Base-by-base conservation (phyloP, 257 asterid species). In the Plantago elongata region DNA sequence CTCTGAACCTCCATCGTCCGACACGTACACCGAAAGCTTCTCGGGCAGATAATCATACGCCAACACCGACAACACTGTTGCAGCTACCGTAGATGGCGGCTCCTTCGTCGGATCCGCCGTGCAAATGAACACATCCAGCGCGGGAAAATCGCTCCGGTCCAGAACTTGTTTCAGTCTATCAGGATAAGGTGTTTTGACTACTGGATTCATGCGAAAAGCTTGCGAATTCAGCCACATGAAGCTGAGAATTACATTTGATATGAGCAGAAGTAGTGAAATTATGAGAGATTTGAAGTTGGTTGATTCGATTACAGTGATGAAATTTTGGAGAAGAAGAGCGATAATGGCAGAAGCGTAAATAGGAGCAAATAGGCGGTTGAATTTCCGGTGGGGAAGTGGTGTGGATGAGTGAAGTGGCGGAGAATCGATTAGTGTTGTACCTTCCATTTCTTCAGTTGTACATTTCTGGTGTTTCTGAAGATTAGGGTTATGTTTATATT, bases 1-100 rank as follows among this genome's bases (percentile, higher is more conserved):
- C 65, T 82, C 75, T 27, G 96, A 88, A 5, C 84, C 86, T 10
- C 90, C 93, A 34, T 88, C 96, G 17, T 88, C 96, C 9, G 96
- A 88, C 3, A 86, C 84, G 50, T 85, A 86, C 5, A 86, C 69
- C 0, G 93, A 77, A 22, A 88, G 63, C 57, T 81, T 88, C 59
- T 78, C 88, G 40, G 75, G 1, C 9, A 95, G 96, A 62, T 85
- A 85, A 65, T 85, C 95, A 60, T 83, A 80, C 1, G 87, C 88
- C 93, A 85, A 76, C 55, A 68, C 83, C 14, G 96, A 83, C 14
- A 88, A 66, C 65, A 72, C 90, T 1, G 95, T 85, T 66, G 79
- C 82, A 9, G 84, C 87, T 60, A 82, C 87, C 11, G 13, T 63
- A 11, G 75, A 2, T 30, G 96, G 95, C 9, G 95, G 96, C 63